These are phyloP conservation scores for Mortierella sp. DNA, from an alignment of 371 early-diverging fungal genomes.

Conservation along the genomic window DNA sequence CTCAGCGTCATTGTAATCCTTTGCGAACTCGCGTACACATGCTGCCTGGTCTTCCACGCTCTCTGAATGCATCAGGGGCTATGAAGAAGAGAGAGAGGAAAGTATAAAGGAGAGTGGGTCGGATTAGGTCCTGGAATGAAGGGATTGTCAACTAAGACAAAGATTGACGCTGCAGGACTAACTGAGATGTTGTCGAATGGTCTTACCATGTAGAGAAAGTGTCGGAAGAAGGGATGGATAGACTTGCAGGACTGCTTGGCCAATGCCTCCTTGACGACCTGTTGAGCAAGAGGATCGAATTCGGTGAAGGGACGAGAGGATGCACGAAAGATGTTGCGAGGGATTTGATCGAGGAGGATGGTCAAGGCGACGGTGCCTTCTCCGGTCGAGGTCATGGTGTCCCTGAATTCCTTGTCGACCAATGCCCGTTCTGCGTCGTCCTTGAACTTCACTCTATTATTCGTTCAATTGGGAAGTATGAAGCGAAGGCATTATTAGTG, in stretches of 20 bases:
- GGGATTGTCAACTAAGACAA: neutral
- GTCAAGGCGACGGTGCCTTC: conserved; percentile 63
- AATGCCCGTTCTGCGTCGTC: conserved; percentile 44
- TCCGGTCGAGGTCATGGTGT: conserved; percentile 28
- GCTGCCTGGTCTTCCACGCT: conserved; percentile 63
- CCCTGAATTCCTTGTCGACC: conserved; percentile 27
- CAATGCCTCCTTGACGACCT: conserved; percentile 61
- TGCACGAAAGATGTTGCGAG: conserved; percentile 70
- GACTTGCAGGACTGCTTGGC: conserved; percentile 59
- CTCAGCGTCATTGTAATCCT: conserved; percentile 53
- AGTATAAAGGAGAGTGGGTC: neutral
- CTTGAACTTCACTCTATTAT: conserved; percentile 36
- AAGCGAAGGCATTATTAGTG: too few species aligned
- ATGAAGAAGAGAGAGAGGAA: too few species aligned
- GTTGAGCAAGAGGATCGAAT: conserved; percentile 62
- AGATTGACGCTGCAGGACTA: too few species aligned
- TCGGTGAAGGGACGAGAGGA: conserved; percentile 61
- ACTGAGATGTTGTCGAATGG: too few species aligned
- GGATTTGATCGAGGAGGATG: conserved; percentile 69
- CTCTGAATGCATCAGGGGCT: conserved; percentile 74
- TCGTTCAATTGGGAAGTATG: neutral
- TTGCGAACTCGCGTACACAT: conserved; percentile 59
- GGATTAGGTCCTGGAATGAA: neutral
- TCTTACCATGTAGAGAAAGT: conserved; percentile 66
- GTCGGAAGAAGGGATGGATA: conserved; percentile 61